Evolutionary conservation across 257 asterid species (phyloP).

Genomic region (Thymus quinquecostatus): DNA sequence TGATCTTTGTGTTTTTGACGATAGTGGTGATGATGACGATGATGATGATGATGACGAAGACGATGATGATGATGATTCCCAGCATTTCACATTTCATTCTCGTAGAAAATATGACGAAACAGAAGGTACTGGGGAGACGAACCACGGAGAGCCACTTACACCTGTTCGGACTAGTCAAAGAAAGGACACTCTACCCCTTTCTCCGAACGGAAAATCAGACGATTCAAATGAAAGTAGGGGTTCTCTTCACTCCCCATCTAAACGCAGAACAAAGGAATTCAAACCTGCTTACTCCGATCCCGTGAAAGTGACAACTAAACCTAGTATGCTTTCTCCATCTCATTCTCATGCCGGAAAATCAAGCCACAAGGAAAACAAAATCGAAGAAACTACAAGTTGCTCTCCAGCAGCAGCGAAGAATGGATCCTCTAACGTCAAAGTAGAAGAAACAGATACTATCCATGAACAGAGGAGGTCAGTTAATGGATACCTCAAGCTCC

Average conservation of each 20-base stretch:
- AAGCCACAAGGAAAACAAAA: constrained; percentile 28
- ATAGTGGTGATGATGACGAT: constrained; percentile 28
- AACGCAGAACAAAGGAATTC: constrained; percentile 23
- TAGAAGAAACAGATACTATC: constrained; percentile 31
- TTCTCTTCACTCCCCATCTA: constrained; percentile 28
- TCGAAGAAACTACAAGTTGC: constrained; percentile 30
- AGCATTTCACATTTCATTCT: constrained; percentile 30
- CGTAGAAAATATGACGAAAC: constrained; percentile 33
- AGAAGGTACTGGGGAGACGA: constrained; percentile 73
- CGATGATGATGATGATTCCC: constrained; percentile 34
- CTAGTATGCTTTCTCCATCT: constrained; percentile 30
- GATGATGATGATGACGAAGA: no score
- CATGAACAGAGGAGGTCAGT: constrained; percentile 32
- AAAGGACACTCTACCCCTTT: constrained; percentile 36
- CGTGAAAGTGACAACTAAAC: constrained; percentile 16
- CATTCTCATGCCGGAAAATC: constrained; percentile 29
- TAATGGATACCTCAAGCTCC: constrained; percentile 71
- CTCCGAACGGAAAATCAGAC: constrained; percentile 35
- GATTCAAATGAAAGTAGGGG: constrained; percentile 31
- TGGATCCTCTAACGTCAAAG: constrained; percentile 22
- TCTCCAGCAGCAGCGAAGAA: constrained; percentile 24
- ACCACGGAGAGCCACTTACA: constrained; percentile 34
- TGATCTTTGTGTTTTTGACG: constrained; percentile 29
- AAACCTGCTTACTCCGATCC: constrained; percentile 15
- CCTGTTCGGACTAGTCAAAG: constrained; percentile 33